A percentile compares a stretch with the other conserved stretches of the same genome.
These are phyloP conservation scores for Carex parvula DNA, from an alignment of 176 grass and related monocot genomes.

Conservation along the genomic window DNA sequence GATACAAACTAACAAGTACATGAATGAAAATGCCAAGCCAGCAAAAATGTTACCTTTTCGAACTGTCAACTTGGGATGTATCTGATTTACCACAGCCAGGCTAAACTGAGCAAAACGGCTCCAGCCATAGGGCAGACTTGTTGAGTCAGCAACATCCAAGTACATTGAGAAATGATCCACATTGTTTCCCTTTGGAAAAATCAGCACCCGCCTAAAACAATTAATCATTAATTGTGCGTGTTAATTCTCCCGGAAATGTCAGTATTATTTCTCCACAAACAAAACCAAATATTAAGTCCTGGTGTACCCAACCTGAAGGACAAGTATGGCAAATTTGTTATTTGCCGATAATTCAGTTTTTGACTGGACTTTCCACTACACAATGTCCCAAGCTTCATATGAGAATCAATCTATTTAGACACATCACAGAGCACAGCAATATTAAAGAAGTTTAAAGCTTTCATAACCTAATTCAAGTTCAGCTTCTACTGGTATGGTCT, in stretches of 20 bases:
- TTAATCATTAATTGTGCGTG: slow-evolving; percentile 3
- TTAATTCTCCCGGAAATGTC: slow-evolving; percentile 2
- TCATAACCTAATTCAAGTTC: not conserved
- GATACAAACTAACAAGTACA: not conserved
- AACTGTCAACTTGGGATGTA: slow-evolving; percentile 63
- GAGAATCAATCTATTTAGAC: not conserved
- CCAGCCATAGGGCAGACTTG: slow-evolving; percentile 75
- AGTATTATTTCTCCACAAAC: too few relatives aligned
- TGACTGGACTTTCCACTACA: not conserved
- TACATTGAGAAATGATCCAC: slow-evolving; percentile 88
- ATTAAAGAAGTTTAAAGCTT: not conserved
- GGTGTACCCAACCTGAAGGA: not conserved
- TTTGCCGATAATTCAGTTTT: not conserved
- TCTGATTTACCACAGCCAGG: slow-evolving; percentile 77
- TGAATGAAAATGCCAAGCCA: slow-evolving; percentile 1
- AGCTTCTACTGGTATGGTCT: not conserved
- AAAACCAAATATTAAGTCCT: not conserved
- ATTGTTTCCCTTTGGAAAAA: slow-evolving; percentile 97
- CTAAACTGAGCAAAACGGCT: slow-evolving; percentile 81
- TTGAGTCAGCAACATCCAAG: slow-evolving; percentile 81
- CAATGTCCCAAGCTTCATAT: not conserved
- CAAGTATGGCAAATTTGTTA: not conserved
- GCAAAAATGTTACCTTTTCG: slow-evolving; percentile 52
- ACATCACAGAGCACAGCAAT: slow-evolving; percentile 3
- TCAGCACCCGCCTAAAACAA: slow-evolving; percentile 66